A percentile compares a stretch with the other conserved stretches of the same genome.
These are phyloP conservation scores for Candida orba DNA, from an alignment of 805 yeast genomes.

Conservation along the genomic window DNA sequence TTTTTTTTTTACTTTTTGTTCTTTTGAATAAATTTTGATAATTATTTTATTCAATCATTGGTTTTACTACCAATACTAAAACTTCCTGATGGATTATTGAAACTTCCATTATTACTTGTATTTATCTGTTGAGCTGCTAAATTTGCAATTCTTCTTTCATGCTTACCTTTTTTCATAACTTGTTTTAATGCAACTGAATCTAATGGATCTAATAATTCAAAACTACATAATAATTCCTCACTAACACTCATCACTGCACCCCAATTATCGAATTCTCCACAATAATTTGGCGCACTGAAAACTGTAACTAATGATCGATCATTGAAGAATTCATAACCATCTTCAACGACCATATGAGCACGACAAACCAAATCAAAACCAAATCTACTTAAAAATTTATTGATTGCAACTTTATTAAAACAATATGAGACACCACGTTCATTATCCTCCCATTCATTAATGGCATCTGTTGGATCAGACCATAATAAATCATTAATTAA, in stretches of 20 bases:
- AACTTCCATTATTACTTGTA: constrained; percentile 16
- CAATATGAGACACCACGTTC: constrained; percentile 98
- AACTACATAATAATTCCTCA: constrained; percentile 86
- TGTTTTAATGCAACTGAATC: constrained; percentile 90
- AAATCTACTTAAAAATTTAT: constrained; percentile 90
- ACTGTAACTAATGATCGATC: constrained; percentile 93
- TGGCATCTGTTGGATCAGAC: constrained; percentile 98
- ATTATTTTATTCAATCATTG: neutral
- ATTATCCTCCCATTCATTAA: constrained; percentile 97
- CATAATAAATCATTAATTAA: constrained; percentile 91
- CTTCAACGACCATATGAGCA: constrained; percentile 99
- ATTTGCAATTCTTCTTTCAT: constrained; percentile 67
- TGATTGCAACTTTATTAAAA: constrained; percentile 96
- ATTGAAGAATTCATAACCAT: constrained; percentile 95
- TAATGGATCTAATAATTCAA: constrained; percentile 88
- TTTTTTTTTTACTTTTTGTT: neutral
- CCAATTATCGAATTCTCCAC: constrained; percentile 65
- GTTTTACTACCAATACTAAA: constrained; percentile 8
- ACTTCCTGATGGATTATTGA: constrained; percentile 16
- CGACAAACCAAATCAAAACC: constrained; percentile 97
- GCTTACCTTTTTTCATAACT: constrained; percentile 89
- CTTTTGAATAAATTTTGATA: neutral
- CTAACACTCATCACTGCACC: constrained; percentile 97
- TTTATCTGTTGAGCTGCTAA: constrained; percentile 19
- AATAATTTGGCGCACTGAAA: constrained; percentile 95